These are phyloP conservation scores for Euphorbia celastroides DNA, from an alignment of 441 rosid species.

Conservation along the genomic window DNA sequence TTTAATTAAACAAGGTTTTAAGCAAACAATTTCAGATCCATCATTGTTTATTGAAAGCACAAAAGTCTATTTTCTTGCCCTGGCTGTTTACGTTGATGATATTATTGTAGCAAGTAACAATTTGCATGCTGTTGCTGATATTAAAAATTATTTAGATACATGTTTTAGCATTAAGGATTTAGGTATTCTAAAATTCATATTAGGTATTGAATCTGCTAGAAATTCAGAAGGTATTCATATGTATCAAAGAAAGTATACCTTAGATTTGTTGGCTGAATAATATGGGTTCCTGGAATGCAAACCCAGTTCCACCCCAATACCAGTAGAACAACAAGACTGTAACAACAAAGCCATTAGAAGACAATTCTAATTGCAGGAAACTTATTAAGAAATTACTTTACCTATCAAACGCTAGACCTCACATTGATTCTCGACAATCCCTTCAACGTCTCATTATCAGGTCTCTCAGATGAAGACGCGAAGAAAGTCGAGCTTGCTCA, in stretches of 20 bases:
- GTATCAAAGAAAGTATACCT: background rate
- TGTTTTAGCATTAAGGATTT: background rate
- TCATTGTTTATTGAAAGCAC: background rate
- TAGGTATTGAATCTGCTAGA: background rate
- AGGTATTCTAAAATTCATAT: background rate
- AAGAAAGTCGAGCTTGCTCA: conserved; percentile 36
- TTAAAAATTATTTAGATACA: too few species aligned
- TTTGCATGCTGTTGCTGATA: background rate
- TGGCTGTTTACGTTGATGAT: background rate
- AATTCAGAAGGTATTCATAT: background rate
- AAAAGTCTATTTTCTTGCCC: background rate
- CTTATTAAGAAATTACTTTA: too few species aligned
- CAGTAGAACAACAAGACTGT: too few species aligned
- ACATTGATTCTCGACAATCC: conserved; percentile 21
- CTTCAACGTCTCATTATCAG: conserved; percentile 21
- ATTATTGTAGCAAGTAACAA: background rate
- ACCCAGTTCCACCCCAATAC: background rate
- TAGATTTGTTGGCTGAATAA: too few species aligned
- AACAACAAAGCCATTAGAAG: background rate
- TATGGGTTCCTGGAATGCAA: background rate
- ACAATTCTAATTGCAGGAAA: too few species aligned
- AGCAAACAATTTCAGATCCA: background rate
- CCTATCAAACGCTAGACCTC: background rate
- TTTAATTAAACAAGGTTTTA: too few species aligned
- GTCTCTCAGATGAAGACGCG: conserved; percentile 30